Conservation (phyloP, 371 early-diverging fungal species). For the Fennellomyces sp. region DNA sequence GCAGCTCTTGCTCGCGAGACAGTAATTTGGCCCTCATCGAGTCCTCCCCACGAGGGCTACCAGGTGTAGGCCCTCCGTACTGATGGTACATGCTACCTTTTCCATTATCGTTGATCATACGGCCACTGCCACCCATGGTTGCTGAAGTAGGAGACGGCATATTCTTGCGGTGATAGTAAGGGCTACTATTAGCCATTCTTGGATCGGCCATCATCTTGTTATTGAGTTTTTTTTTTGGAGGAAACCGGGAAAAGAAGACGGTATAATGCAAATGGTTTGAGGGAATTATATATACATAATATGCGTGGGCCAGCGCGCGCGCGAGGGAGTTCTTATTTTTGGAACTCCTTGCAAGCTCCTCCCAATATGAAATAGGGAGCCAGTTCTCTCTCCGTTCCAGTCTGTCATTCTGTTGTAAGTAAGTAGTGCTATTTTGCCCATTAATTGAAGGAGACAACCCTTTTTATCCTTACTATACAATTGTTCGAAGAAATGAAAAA, state of each 20-base stretch:
- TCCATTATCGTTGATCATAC: slow-evolving; percentile 2
- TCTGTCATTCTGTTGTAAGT: no score
- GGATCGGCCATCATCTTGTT: slow-evolving; percentile 6
- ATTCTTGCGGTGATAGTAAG: slow-evolving; percentile 4
- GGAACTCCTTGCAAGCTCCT: slow-evolving; percentile 3
- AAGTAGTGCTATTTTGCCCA: no score
- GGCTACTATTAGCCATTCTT: neutral
- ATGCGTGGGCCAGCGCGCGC: no score
- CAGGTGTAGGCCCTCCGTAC: neutral
- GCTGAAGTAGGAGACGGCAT: neutral
- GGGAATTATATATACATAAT: no score
- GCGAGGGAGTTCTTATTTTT: neutral
- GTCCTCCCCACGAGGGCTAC: neutral
- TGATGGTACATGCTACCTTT: slow-evolving; percentile 2
- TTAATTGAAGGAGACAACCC: no score
- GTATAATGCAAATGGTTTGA: no score
- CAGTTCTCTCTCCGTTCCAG: no score
- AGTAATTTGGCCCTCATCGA: slow-evolving; percentile 2
- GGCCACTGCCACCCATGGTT: neutral
- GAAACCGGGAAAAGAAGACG: neutral
- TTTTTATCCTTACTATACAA: no score
- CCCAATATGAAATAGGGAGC: neutral
- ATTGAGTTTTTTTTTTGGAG: neutral
- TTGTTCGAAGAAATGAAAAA: no score
- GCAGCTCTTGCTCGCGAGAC: slow-evolving; percentile 37